Conservation (phyloP, 495 filamentous ascomycete genomes). For the Podospora australis region DNA sequence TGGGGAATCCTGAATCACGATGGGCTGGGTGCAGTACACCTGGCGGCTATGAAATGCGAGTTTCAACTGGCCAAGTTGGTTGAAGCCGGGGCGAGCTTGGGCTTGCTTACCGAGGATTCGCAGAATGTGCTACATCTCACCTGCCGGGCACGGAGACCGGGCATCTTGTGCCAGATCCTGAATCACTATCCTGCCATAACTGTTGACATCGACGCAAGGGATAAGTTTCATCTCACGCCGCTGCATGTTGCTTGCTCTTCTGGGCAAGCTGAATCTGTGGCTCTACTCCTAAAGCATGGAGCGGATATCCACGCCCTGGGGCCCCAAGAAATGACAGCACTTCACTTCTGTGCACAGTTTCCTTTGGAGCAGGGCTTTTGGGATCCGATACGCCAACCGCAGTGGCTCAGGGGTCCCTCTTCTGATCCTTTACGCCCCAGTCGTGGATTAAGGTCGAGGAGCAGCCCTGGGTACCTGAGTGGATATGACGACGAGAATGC, state of each 20-base stretch:
- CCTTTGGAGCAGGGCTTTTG: background rate
- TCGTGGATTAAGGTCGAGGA: too few species aligned
- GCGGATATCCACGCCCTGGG: slow-evolving; percentile 12
- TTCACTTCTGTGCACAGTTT: slow-evolving; percentile 8
- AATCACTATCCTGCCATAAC: slow-evolving; percentile 8
- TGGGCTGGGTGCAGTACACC: slow-evolving; percentile 3
- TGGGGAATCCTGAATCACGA: slow-evolving; percentile 3
- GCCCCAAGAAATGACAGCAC: slow-evolving; percentile 9
- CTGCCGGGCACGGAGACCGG: slow-evolving; percentile 3
- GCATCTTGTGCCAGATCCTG: slow-evolving; percentile 9
- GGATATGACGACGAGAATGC: too few species aligned
- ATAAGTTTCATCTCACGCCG: slow-evolving; percentile 15
- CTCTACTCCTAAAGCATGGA: slow-evolving; percentile 10
- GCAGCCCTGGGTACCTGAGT: too few species aligned
- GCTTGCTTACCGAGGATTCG: background rate
- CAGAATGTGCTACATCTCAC: slow-evolving; percentile 17
- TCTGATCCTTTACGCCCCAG: background rate
- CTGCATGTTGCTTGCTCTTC: slow-evolving; percentile 20
- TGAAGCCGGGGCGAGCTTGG: slow-evolving; percentile 1
- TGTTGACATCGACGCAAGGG: slow-evolving; percentile 7
- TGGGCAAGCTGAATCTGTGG: slow-evolving; percentile 1
- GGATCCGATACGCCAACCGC: too few species aligned
- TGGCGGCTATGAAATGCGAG: background rate
- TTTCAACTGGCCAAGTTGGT: slow-evolving; percentile 1
- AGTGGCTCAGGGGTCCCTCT: background rate